These are phyloP conservation scores for Cordyceps cicadae DNA, from an alignment of 2,329 filamentous ascomycete species.

Conservation along the genomic window DNA sequence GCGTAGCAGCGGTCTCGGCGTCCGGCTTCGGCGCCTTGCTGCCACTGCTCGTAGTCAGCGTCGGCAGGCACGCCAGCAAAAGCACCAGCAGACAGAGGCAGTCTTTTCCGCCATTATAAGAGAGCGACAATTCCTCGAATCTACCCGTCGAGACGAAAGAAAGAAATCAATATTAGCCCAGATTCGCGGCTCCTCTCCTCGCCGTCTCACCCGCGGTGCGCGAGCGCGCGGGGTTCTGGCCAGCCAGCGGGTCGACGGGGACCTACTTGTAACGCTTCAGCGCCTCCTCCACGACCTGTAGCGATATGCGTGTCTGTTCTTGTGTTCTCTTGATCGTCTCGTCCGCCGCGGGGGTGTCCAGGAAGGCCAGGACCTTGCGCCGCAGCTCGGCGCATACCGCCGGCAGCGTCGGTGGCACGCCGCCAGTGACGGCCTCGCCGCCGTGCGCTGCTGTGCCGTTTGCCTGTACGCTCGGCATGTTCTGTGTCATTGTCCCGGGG, in stretches of 20 bases:
- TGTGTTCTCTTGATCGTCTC: slow-evolving; percentile 34
- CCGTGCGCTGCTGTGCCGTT: slow-evolving; percentile 5
- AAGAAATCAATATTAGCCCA: background rate
- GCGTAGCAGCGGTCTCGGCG: slow-evolving; percentile 5
- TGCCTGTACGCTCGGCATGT: slow-evolving; percentile 6
- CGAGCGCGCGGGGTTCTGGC: background rate
- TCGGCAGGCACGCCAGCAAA: slow-evolving; percentile 59
- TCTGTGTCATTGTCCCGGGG: background rate
- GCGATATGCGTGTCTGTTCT: slow-evolving; percentile 61
- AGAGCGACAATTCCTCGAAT: slow-evolving; percentile 71
- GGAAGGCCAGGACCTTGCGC: slow-evolving; percentile 12
- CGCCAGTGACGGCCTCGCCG: background rate
- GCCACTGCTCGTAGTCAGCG: slow-evolving; percentile 13
- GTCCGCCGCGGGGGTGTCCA: slow-evolving; percentile 8
- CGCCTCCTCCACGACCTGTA: slow-evolving; percentile 67
- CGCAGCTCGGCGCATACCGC: slow-evolving; percentile 7
- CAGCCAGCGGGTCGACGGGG: background rate
- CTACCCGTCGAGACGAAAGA: slow-evolving; percentile 33
- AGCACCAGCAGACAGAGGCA: slow-evolving; percentile 87
- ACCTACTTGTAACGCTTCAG: slow-evolving; percentile 66
- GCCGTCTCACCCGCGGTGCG: background rate
- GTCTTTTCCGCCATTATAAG: slow-evolving; percentile 97
- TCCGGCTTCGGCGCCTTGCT: slow-evolving; percentile 11
- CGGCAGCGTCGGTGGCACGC: background rate
- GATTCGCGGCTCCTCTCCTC: background rate